These are phyloP conservation scores for Ceratobasidium sp. DNA, from an alignment of 1,284 basidiomycete species.

Conservation along the genomic window DNA sequence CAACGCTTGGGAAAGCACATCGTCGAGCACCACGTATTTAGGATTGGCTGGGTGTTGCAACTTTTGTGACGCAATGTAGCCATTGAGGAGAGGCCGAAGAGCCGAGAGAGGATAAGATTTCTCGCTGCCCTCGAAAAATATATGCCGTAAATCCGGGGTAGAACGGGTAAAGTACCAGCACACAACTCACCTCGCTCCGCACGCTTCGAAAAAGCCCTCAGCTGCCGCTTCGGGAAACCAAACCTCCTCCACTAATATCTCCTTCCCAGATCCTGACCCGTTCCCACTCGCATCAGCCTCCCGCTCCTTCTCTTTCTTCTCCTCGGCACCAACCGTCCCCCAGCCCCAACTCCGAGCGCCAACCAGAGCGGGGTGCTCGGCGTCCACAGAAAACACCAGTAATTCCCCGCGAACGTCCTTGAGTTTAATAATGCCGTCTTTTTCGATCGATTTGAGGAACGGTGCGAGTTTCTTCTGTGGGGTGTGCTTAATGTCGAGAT, in stretches of 20 bases:
- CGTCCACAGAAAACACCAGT: slow-evolving; percentile 67
- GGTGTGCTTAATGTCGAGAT: slow-evolving; percentile 68
- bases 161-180: not conserved
- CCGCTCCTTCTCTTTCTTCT: slow-evolving; percentile 58
- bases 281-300: slow-evolving; percentile 54
- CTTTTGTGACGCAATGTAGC: slow-evolving; percentile 66
- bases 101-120: slow-evolving; percentile 64
- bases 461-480: slow-evolving; percentile 78
- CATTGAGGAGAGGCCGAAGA: slow-evolving; percentile 63
- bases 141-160: slow-evolving; percentile 2
- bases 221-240: slow-evolving; percentile 73
- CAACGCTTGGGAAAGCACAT: slow-evolving; percentile 51
- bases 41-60: slow-evolving; percentile 72
- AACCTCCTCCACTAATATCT: slow-evolving; percentile 62
- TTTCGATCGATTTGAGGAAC: slow-evolving; percentile 77
- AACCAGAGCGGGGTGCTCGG: slow-evolving; percentile 64
- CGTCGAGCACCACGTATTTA: slow-evolving; percentile 72
- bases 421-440: slow-evolving; percentile 70
- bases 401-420: slow-evolving; percentile 76
- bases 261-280: slow-evolving; percentile 50
- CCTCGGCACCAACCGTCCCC: slow-evolving; percentile 68
- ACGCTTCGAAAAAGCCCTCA: slow-evolving; percentile 65
- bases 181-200: slow-evolving; percentile 61
- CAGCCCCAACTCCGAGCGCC: slow-evolving; percentile 58
- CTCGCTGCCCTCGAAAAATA: slow-evolving; percentile 55